Percentiles rank a stretch among this genome's conserved stretches.
phyloP scores from a whole-genome alignment of 208 protist species.

The Crithidia mellificae region DNA sequence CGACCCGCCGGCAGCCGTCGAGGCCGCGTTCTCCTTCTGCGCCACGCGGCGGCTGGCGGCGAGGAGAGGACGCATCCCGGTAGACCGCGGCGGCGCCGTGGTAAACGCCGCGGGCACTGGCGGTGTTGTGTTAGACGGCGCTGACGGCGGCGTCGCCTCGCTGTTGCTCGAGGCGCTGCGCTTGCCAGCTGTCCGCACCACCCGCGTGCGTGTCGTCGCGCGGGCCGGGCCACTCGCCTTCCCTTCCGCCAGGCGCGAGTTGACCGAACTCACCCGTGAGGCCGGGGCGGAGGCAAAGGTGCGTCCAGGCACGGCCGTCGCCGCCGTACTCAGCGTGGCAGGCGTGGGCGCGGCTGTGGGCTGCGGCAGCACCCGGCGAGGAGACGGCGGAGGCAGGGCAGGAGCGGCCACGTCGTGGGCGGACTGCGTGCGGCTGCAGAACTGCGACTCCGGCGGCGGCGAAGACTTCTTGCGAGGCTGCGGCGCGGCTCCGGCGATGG shows the following conservation, averaged over 20 bases:
- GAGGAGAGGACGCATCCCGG: slow-evolving; percentile 22
- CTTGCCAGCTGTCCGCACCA: slow-evolving; percentile 16
- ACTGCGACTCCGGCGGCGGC: slow-evolving; percentile 5
- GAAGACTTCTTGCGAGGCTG: slow-evolving; percentile 7
- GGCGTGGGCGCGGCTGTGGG: background rate
- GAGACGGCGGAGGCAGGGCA: background rate
- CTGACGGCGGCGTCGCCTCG: background rate
- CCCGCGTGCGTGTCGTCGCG: slow-evolving; percentile 3
- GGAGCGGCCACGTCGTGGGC: slow-evolving; percentile 5
- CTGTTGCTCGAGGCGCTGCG: slow-evolving; percentile 16
- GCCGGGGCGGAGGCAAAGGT: slow-evolving; percentile 27
- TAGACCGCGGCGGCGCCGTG: slow-evolving; percentile 4
- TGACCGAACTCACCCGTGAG: slow-evolving; percentile 38
- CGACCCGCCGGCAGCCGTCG: background rate
- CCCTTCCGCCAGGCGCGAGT: slow-evolving; percentile 30
- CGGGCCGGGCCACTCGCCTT: background rate
- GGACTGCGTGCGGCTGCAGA: slow-evolving; percentile 16
- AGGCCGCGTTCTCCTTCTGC: background rate
- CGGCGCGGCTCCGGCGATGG: too few relatives aligned
- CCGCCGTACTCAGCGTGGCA: background rate
- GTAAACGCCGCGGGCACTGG: slow-evolving; percentile 5
- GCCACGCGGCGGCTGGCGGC: background rate
- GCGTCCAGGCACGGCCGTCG: background rate
- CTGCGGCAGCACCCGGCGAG: background rate
- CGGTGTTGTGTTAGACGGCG: background rate